Base-by-base conservation (phyloP, 1,139 yeast species). In the Zygosaccharomyces sapae region DNA sequence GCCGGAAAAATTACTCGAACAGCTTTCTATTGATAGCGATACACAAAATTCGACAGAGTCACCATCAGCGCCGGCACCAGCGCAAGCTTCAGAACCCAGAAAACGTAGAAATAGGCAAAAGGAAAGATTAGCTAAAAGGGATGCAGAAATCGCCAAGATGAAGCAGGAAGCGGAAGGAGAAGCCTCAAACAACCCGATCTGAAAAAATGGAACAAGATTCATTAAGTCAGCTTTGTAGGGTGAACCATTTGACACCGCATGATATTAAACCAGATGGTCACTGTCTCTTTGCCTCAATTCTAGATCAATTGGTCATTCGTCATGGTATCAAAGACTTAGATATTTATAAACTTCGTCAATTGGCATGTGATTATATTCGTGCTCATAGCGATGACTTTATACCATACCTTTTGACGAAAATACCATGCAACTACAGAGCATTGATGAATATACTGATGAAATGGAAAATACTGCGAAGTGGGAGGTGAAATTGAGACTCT, bases 401-500 rank as follows among this genome's bases (percentile, higher is more conserved):
- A 7, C 97, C 97, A 4, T 92, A 85, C 61, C 67, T 92, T 55
- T 87, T 61, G 95, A 87, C 61, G 96, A 88, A 56, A 70, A 69
- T 19, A 83, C 87, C 0, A 74, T 80, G 71, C 70, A 77, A 10
- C 57, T 85, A 53, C 72, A 76, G 38, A 86, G 86, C 53, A 68
- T 90, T 24, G 83, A 77, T 33, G 78, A 77, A n/a, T 92, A 92
- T 64, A 76, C 88, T 6, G 66, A 71, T 1, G 83, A 83, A 55
- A 74, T 92, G 47, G 84, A 76, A 46, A 70, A 70, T 12, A 87
- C 96, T 0, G 81, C 95, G 0, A 79, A 87, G 74, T 92, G 98
- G 98, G 98, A 25, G 94, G 96, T 4, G 97, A 92, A 60, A 73
- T 89, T 72, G 98, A 92, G 69, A 81, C 90, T 16, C 65, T 87